Conservation (phyloP, 306 rosid genomes). For the Cicer arietinum region DNA sequence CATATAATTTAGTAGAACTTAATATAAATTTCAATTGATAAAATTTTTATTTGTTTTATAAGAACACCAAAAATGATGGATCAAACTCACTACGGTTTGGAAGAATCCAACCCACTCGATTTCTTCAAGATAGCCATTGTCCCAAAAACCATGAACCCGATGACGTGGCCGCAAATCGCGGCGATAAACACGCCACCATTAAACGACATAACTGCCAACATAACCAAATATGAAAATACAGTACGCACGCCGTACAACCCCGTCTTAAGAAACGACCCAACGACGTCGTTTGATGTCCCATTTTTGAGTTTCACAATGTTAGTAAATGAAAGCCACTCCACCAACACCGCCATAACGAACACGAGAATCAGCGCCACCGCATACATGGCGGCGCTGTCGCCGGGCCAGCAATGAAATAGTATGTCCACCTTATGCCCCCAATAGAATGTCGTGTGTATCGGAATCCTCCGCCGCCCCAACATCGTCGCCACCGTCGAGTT, state of each 20-base stretch:
- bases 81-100: slow-evolving; percentile 3
- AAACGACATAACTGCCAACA: slow-evolving; percentile 79
- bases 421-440: slow-evolving; percentile 67
- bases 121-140: slow-evolving; percentile 38
- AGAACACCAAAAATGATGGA: not conserved
- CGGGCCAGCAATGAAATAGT: slow-evolving; percentile 74
- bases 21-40: too few relatives aligned
- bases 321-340: slow-evolving; percentile 68
- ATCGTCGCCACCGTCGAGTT: slow-evolving; percentile 53
- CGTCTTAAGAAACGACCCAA: slow-evolving; percentile 46
- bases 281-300: slow-evolving; percentile 32
- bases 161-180: slow-evolving; percentile 64
- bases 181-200: slow-evolving; percentile 70
- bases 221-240: slow-evolving; percentile 62
- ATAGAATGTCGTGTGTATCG: slow-evolving; percentile 56
- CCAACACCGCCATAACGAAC: slow-evolving; percentile 58
- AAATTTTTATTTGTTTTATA: too few relatives aligned
- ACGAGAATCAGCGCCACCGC: slow-evolving; percentile 63
- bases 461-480: slow-evolving; percentile 49
- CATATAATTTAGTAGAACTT: too few relatives aligned
- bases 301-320: slow-evolving; percentile 54
- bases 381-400: slow-evolving; percentile 62
- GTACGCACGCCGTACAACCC: slow-evolving; percentile 58
- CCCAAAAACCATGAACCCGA: slow-evolving; percentile 50
- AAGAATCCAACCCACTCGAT: slow-evolving; percentile 36